Evolutionary conservation across 176 grass and related monocot species (phyloP).

Genomic region (Carex kokanica): DNA sequence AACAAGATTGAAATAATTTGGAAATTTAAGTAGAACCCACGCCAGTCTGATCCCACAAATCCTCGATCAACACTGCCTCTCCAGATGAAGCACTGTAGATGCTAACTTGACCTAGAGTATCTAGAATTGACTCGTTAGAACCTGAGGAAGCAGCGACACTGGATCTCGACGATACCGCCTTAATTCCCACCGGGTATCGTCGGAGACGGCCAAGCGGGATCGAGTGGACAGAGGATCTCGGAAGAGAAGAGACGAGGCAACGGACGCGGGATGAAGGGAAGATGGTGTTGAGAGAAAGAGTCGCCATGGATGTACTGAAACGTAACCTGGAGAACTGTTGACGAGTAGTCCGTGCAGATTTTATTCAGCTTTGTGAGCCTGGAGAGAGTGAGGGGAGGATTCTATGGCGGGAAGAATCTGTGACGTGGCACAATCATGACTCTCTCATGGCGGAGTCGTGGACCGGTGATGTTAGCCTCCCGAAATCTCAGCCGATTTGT

Average conservation of each 20-base stretch:
- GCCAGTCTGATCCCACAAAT: slow-evolving; percentile 60
- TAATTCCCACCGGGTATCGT: neutral
- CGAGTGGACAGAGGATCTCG: neutral
- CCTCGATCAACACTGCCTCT: slow-evolving; percentile 48
- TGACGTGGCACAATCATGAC: neutral
- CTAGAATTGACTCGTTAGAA: slow-evolving; percentile 22
- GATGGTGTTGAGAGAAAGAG: slow-evolving; percentile 15
- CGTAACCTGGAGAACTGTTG: neutral
- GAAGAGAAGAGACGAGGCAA: neutral
- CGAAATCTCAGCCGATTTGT: neutral
- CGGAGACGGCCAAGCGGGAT: neutral
- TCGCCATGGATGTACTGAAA: slow-evolving; percentile 30
- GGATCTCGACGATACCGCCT: slow-evolving; percentile 9
- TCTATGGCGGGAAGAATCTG: slow-evolving; percentile 1
- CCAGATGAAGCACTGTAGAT: slow-evolving; percentile 46
- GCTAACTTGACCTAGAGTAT: slow-evolving; percentile 42
- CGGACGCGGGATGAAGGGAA: neutral
- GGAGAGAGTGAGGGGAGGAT: too few species aligned
- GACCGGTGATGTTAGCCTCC: neutral
- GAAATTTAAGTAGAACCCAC: slow-evolving; percentile 4
- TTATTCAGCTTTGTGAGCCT: neutral
- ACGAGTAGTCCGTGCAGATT: slow-evolving; percentile 12
- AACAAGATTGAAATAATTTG: neutral
- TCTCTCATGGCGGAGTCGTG: neutral
- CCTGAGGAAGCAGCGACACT: neutral